Base-by-base conservation (phyloP, 805 yeast genomes). In the Hanseniaspora opuntiae region DNA sequence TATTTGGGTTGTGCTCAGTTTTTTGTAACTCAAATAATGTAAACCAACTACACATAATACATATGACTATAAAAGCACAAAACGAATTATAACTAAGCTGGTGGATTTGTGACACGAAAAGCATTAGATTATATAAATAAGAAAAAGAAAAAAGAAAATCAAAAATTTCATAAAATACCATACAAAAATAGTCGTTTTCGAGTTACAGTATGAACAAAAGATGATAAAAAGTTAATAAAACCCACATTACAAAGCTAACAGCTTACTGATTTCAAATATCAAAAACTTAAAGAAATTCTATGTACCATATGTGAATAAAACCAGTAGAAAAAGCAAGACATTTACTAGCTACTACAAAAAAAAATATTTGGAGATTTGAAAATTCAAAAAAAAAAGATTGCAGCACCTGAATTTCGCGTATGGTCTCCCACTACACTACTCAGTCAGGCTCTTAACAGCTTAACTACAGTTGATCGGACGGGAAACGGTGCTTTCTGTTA, bases 381-480 rank as follows among this genome's bases (percentile, higher is more conserved):
- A 28, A 44, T 16, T 14, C 19, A 20, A 62, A 64, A 65, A 64
- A 62, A 62, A 66, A 63, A 68, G 72, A 69, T 69, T 70, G 71
- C 74, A 73, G 74, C 76, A 73, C 75, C 75, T 68, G 73, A 73
- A 71, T 72, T 74, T 73, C 76, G 71, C 77, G 71, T 70, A 71
- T 73, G 76, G 77, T 74, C 77, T 70, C 76, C 77, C 76, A 73
- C 75, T 69, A 70, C 71, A 71, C 70, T 73, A 72, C 77, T 73
- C 75, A 70, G 75, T 72, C 74, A 68, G 75, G 76, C 77, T 71
- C 77, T 73, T 71, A 71, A 74, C 72, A 69, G 77, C 72, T 73
- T 73, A 71, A 74, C 76, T 73, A 72, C 75, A 71, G 74, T 72
- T 73, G 77, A 72, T 73, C 77, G 77, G 77, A 73, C 77, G 77